Evolutionary conservation across 345 rosid genomes (phyloP).

Genomic region (Odontarrhena argentea): DNA sequence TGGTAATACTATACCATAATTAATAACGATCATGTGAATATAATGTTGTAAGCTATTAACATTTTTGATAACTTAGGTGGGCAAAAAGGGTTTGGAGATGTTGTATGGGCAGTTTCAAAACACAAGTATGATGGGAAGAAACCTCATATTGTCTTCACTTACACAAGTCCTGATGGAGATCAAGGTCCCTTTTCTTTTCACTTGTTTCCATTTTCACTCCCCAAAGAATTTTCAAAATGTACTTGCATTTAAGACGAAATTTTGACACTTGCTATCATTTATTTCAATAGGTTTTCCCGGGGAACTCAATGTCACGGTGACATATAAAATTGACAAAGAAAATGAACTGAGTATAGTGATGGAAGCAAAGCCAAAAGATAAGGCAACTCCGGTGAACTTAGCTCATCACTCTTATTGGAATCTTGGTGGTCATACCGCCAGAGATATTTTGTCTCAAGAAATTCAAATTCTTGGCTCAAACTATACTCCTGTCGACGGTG

Average conservation of each 20-base stretch:
- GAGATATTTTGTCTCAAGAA: slow-evolving; percentile 66
- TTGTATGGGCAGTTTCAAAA: slow-evolving; percentile 62
- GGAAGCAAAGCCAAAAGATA: slow-evolving; percentile 72
- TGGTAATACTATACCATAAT: no score
- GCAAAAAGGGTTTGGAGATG: slow-evolving; percentile 72
- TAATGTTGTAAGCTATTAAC: neutral
- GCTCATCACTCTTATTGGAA: slow-evolving; percentile 91
- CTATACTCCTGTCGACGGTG: slow-evolving; percentile 61
- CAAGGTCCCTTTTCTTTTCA: slow-evolving; percentile 49
- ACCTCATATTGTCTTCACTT: slow-evolving; percentile 63
- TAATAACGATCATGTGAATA: no score
- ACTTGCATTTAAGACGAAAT: neutral
- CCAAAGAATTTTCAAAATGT: slow-evolving; percentile 1
- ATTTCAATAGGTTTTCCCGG: slow-evolving; percentile 82
- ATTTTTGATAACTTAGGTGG: slow-evolving; percentile 54
- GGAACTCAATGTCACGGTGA: slow-evolving; percentile 48
- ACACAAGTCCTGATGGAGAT: slow-evolving; percentile 77
- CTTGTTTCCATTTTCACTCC: neutral
- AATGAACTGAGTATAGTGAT: slow-evolving; percentile 55
- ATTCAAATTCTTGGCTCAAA: slow-evolving; percentile 66
- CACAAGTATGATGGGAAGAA: slow-evolving; percentile 46
- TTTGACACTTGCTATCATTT: neutral
- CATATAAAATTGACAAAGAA: slow-evolving; percentile 48
- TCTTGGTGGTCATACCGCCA: slow-evolving; percentile 77
- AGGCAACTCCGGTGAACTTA: slow-evolving; percentile 79